Percentiles rank a stretch among this genome's conserved stretches.
Evolutionary conservation across 2,329 filamentous ascomycete genomes (phyloP).

Genomic region (Lasiodiplodia theobromae): DNA sequence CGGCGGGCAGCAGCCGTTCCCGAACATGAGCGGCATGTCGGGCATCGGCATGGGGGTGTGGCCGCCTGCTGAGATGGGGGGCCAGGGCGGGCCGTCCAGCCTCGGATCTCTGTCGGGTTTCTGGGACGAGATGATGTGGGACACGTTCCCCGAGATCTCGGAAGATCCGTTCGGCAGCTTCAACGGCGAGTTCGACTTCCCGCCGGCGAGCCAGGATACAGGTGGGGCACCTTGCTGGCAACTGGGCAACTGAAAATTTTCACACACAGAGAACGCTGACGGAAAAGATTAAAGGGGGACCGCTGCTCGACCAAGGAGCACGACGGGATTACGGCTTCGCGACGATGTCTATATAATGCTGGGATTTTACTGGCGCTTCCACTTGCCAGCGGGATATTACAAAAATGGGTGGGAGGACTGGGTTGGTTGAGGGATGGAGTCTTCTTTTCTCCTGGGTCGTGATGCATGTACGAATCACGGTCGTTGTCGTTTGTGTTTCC

Average conservation of each 20-base stretch:
- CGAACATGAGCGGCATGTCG: conserved; percentile 29
- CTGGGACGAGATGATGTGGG: conserved; percentile 54
- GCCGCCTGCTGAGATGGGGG: conserved; percentile 15
- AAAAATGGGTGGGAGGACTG: neutral
- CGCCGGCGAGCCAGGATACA: conserved; percentile 17
- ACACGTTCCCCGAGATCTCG: conserved; percentile 47
- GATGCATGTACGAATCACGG: conserved; percentile 13
- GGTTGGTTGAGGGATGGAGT: conserved; percentile 2
- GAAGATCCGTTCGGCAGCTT: conserved; percentile 44
- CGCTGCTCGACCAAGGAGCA: neutral
- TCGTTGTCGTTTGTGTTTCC: conserved; percentile 8
- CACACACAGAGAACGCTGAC: neutral
- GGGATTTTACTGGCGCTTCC: conserved; percentile 8
- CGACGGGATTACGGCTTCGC: conserved; percentile 3
- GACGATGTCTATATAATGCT: conserved; percentile 19
- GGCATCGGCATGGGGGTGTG: conserved; percentile 35
- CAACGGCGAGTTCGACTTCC: conserved; percentile 43
- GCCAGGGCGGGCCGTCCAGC: conserved; percentile 30
- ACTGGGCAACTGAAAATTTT: conserved; percentile 8
- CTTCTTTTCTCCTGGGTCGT: neutral
- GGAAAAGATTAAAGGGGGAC: neutral
- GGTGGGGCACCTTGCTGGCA: conserved; percentile 39
- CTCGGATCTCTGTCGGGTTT: conserved; percentile 43
- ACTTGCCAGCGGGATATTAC: neutral
- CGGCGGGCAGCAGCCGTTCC: conserved; percentile 19